Percentiles rank a stretch among this genome's conserved stretches.
Evolutionary conservation across 345 rosid genomes (phyloP).

Genomic region (Gossypium mustelinum): DNA sequence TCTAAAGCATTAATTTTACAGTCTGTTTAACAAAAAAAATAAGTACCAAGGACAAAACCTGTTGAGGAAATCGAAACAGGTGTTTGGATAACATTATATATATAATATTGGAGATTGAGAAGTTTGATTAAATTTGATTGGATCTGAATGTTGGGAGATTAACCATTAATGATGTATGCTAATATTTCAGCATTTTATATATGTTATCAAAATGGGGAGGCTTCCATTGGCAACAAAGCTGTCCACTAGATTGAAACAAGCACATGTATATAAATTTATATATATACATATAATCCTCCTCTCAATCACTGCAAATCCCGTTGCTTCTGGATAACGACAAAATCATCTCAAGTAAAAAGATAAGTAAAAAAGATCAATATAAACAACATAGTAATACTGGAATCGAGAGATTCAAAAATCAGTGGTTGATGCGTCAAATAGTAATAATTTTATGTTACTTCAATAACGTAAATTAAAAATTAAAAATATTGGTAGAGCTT

Average conservation of each 20-base stretch:
- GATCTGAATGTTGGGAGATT: constrained; percentile 5
- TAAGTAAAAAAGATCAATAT: neutral
- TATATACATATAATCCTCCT: neutral
- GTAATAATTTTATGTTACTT: too few relatives aligned
- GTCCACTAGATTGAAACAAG: neutral
- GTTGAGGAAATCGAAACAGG: neutral
- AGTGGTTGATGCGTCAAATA: too few relatives aligned
- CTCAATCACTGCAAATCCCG: constrained; percentile 26
- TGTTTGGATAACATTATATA: neutral
- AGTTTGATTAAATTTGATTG: neutral
- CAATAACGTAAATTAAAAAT: too few relatives aligned
- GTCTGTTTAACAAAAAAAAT: neutral
- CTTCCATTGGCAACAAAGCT: constrained; percentile 15
- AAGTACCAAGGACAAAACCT: neutral
- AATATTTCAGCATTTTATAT: neutral
- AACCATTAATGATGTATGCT: neutral
- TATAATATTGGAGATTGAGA: neutral
- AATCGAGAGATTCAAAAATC: too few relatives aligned
- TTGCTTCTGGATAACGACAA: constrained; percentile 15
- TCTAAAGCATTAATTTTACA: neutral
- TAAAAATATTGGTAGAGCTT: too few relatives aligned
- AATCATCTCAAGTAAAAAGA: neutral
- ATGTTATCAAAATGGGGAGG: neutral
- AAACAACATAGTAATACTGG: neutral
- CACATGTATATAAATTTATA: neutral